Percentiles rank a stretch among this genome's conserved stretches.
Conservation (phyloP, 2,329 filamentous ascomycete genomes). For the Aspergillus ustus region DNA sequence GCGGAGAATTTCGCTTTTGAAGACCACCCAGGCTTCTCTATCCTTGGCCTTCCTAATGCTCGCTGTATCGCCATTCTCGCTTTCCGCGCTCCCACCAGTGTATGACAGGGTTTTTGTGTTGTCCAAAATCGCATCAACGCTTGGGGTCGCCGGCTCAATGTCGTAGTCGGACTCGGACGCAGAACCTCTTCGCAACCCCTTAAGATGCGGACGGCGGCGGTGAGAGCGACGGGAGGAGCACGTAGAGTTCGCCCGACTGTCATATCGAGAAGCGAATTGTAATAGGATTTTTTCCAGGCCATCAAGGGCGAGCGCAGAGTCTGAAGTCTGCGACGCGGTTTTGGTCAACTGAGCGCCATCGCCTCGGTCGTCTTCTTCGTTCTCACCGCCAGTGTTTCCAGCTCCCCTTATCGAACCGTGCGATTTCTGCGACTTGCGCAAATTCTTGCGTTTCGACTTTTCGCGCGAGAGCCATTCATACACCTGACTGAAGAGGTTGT, state of each 20-base stretch:
- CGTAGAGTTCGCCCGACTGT: conserved; percentile 23
- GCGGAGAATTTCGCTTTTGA: conserved; percentile 91
- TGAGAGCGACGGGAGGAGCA: conserved; percentile 28
- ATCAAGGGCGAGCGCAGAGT: conserved; percentile 76
- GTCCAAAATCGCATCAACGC: conserved; percentile 82
- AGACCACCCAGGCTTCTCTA: conserved; percentile 76
- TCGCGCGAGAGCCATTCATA: conserved; percentile 84
- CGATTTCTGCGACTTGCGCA: conserved; percentile 50
- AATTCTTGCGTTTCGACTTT: conserved; percentile 66
- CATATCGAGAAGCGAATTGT: conserved; percentile 42
- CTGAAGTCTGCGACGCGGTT: conserved; percentile 63
- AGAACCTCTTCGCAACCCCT: conserved; percentile 48
- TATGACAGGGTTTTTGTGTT: conserved; percentile 89
- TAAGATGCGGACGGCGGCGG: conserved; percentile 42
- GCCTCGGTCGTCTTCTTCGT: conserved; percentile 29
- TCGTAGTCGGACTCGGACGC: conserved; percentile 91
- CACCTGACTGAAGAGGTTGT: conserved; percentile 70
- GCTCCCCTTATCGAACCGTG: conserved; percentile 45
- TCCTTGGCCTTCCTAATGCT: conserved; percentile 66
- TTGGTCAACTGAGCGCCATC: conserved; percentile 36
- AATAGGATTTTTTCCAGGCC: conserved; percentile 73
- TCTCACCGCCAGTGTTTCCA: conserved; percentile 34
- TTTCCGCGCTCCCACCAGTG: conserved; percentile 58
- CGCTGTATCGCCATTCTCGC: conserved; percentile 48
- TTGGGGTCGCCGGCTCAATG: conserved; percentile 79